phyloP scores from a whole-genome alignment of 768 basidiomycete species.

The Asterophora parasitica region DNA sequence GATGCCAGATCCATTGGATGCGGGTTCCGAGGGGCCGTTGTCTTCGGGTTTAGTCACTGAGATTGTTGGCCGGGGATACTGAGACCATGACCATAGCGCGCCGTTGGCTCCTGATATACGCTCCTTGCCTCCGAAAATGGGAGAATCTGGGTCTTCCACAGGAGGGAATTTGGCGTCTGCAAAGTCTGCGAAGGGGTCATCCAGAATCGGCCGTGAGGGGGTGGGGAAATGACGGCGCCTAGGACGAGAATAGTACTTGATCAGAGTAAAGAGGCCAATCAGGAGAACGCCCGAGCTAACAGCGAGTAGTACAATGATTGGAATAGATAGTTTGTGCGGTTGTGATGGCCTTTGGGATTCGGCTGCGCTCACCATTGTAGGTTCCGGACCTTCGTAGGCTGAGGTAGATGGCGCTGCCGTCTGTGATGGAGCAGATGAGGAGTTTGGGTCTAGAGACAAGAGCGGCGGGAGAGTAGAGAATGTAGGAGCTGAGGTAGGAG shows the following conservation, averaged over 20 bases:
- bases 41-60: conserved; percentile 12
- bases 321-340: conserved; percentile 38
- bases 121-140: conserved; percentile 76
- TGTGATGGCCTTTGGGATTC: conserved; percentile 5
- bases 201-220: conserved; percentile 73
- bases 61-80: conserved; percentile 39
- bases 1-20: conserved; percentile 4
- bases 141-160: conserved; percentile 48
- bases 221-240: conserved; percentile 50
- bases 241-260: conserved; percentile 46
- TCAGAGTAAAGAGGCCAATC: conserved; percentile 41
- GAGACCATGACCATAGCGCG: conserved; percentile 54
- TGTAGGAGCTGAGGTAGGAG: too few relatives aligned
- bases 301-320: conserved; percentile 48
- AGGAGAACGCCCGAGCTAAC: conserved; percentile 48
- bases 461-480: conserved; percentile 23
- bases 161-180: conserved; percentile 39
- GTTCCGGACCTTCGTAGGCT: conserved; percentile 4
- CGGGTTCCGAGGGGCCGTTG: too few relatives aligned
- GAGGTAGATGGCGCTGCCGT: conserved; percentile 14
- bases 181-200: conserved; percentile 48
- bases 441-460: conserved; percentile 16
- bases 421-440: conserved; percentile 12
- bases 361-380: conserved; percentile 2
- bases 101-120: conserved; percentile 42